These are phyloP conservation scores for Venustampulla echinocandica DNA, from an alignment of 495 filamentous ascomycete species.

Conservation along the genomic window DNA sequence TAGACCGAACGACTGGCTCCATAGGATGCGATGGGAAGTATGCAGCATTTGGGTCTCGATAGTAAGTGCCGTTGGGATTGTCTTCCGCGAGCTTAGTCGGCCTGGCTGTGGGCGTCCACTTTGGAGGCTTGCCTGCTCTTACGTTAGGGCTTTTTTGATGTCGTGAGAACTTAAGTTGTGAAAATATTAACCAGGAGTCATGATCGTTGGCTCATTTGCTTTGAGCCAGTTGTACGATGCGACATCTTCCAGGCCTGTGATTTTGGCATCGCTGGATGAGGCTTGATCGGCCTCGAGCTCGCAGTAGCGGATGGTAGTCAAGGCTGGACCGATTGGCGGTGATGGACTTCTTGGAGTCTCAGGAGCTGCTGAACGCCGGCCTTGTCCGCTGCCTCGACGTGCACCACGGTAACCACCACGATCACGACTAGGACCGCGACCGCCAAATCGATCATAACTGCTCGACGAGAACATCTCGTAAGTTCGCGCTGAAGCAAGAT, in stretches of 20 bases:
- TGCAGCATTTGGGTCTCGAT: constrained; percentile 56
- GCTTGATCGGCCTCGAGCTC: constrained; percentile 3
- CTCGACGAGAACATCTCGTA: constrained; percentile 1
- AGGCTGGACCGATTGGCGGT: constrained; percentile 1
- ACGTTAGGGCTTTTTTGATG: background rate
- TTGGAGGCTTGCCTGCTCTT: constrained; percentile 44
- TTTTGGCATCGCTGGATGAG: constrained; percentile 9
- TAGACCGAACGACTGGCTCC: constrained; percentile 45
- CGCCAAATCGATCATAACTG: constrained; percentile 2
- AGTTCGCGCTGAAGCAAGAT: background rate
- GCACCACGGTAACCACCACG: background rate
- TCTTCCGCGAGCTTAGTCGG: constrained; percentile 29
- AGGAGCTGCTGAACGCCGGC: too few species aligned
- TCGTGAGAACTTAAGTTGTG: constrained; percentile 1
- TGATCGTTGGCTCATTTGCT: constrained; percentile 29
- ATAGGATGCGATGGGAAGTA: constrained; percentile 45
- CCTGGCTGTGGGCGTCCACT: constrained; percentile 43
- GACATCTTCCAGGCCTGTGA: constrained; percentile 28
- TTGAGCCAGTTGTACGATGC: constrained; percentile 47
- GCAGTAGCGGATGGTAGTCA: constrained; percentile 1
- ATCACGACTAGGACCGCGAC: background rate
- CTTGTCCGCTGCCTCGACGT: constrained; percentile 1
- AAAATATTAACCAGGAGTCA: constrained; percentile 40
- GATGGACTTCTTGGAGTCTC: constrained; percentile 3
- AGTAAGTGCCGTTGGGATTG: constrained; percentile 43